Percentiles rank a stretch among this genome's conserved stretches.
phyloP scores from a whole-genome alignment of 2,329 filamentous ascomycete species.

The Stagonosporopsis cucurbitacearum region DNA sequence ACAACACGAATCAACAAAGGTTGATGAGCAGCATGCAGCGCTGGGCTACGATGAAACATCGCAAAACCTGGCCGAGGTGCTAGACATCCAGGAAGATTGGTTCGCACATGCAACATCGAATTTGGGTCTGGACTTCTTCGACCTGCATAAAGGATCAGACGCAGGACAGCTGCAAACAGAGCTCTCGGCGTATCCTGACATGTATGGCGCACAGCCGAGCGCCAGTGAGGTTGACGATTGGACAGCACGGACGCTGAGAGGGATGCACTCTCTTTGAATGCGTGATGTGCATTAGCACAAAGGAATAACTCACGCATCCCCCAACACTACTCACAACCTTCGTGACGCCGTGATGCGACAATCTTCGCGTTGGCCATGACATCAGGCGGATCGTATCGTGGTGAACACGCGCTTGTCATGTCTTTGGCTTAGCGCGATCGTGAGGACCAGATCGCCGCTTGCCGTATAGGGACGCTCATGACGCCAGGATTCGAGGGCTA shows the following conservation, averaged over 20 bases:
- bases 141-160: conserved; percentile 5
- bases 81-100: conserved; percentile 30
- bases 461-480: conserved; percentile 39
- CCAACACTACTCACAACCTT: neutral
- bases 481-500: conserved; percentile 36
- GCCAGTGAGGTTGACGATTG: conserved; percentile 27
- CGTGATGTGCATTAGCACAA: conserved; percentile 9
- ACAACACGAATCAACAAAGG: neutral
- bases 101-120: conserved; percentile 29
- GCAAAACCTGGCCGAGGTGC: conserved; percentile 18
- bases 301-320: neutral
- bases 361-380: conserved; percentile 12
- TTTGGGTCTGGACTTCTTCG: conserved; percentile 32
- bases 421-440: conserved; percentile 22
- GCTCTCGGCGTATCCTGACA: conserved; percentile 14
- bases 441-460: conserved; percentile 23
- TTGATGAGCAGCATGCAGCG: conserved; percentile 12
- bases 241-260: conserved; percentile 28
- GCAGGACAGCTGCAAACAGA: conserved; percentile 12
- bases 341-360: conserved; percentile 24
- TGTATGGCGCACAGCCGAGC: conserved; percentile 14
- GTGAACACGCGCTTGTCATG: conserved; percentile 5
- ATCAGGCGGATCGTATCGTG: conserved; percentile 4
- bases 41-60: conserved; percentile 14
- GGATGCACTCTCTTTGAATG: conserved; percentile 19